Percentiles rank a stretch among this genome's conserved stretches.
Evolutionary conservation across 345 rosid genomes (phyloP).

Genomic region (Gynandropsis gynandra): DNA sequence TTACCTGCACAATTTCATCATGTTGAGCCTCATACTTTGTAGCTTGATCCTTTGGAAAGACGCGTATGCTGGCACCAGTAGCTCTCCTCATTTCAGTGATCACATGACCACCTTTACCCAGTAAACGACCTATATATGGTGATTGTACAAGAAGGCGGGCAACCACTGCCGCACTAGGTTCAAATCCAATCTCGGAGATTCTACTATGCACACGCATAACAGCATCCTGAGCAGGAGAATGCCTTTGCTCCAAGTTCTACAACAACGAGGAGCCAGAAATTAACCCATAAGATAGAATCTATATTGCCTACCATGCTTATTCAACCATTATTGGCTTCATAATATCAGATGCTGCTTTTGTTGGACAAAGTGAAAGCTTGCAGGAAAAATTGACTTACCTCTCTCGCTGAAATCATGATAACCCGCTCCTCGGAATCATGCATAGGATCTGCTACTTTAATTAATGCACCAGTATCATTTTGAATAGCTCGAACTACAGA

Average conservation of each 20-base stretch:
- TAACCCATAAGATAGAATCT: background rate
- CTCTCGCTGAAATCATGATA: slow-evolving; percentile 65
- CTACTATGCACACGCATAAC: slow-evolving; percentile 62
- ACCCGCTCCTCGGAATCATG: slow-evolving; percentile 61
- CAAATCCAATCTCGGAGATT: slow-evolving; percentile 71
- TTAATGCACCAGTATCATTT: slow-evolving; percentile 65
- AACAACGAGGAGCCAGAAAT: slow-evolving; percentile 10
- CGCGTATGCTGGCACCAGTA: slow-evolving; percentile 60
- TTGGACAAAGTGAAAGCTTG: background rate
- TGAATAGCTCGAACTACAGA: slow-evolving; percentile 49
- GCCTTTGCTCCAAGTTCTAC: slow-evolving; percentile 60
- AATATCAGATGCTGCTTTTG: too few relatives aligned
- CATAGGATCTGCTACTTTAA: slow-evolving; percentile 52
- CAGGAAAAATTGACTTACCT: slow-evolving; percentile 35
- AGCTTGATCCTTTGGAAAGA: slow-evolving; percentile 56
- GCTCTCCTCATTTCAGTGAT: slow-evolving; percentile 69
- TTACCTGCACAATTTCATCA: slow-evolving; percentile 79
- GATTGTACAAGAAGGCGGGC: slow-evolving; percentile 69
- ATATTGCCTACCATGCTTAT: background rate
- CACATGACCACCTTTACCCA: slow-evolving; percentile 68
- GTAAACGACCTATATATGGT: slow-evolving; percentile 50
- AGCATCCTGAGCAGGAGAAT: slow-evolving; percentile 70
- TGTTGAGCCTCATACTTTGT: slow-evolving; percentile 42
- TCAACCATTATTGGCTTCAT: background rate
- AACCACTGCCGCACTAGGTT: slow-evolving; percentile 53